Base-by-base conservation (phyloP, 495 filamentous ascomycete genomes). In the Neurospora sp. region DNA sequence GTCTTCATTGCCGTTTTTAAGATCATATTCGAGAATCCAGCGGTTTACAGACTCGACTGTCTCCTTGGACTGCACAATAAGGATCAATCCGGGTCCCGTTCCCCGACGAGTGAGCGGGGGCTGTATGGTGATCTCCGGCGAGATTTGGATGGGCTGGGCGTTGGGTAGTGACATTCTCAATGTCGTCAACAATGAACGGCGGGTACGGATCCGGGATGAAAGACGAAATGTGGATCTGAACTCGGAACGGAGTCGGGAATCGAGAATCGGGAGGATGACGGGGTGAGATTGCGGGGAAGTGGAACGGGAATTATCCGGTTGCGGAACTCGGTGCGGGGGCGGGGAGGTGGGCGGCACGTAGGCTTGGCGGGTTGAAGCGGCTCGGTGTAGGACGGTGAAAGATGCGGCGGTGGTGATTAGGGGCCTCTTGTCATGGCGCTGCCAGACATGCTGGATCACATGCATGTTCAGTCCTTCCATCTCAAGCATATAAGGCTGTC, bases 51-150 rank as follows among this genome's bases (percentile, higher is more conserved):
- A 12, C 20, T 61, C 53, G 14, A 18, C 12, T 18, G 1, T 1
- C 53, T 9, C 0, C 27, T 1, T 1, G 12, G 27, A 0, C 7
- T 73, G 44, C 12, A 77, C 68, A 69, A 88, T 70, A 40, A 89
- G 72, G 53, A 90, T 77, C 4, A 90, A 76, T 31, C 86, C 87
- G 5, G 89, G 89, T 1, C 89, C 89, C 39, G 73, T 73, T 5
- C 86, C 88, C 69, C 84, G 84, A 53, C 87, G 84, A 4, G 89
- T 87, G 44, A 90, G 84, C 45, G 88, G 89, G 69, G 85, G 81
- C 68, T 88, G 87, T 10, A 88, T 40, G 40, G 76, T 73, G 72
- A 79, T 69, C 0, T 27, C 42, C 0, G 70, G 44, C 2, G 35
- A 35, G 10, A 71, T n/a, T 22, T 1, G 1, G n/a, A 44, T 27